Conservation (phyloP, 2,329 filamentous ascomycete genomes). For the Claviceps sp. region DNA sequence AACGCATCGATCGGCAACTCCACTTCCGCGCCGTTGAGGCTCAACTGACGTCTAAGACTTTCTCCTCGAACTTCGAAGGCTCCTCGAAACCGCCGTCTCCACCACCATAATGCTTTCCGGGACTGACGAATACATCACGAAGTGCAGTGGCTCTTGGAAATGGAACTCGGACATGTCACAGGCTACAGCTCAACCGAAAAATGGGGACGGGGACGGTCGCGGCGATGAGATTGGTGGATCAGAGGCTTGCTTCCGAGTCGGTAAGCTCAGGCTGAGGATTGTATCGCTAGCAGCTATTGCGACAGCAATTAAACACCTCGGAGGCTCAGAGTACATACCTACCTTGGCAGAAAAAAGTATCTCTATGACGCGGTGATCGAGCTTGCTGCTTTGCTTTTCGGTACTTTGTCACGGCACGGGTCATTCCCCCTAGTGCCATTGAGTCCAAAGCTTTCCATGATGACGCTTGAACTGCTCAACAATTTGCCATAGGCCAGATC, state of each 20-base stretch:
- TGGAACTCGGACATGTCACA: too few relatives aligned
- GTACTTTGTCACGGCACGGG: too few relatives aligned
- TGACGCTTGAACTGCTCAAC: not conserved
- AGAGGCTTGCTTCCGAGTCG: too few relatives aligned
- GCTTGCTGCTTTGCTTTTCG: not conserved
- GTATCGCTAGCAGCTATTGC: not conserved
- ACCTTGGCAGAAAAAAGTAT: not conserved
- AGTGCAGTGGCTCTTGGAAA: too few relatives aligned
- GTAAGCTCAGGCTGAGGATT: not conserved
- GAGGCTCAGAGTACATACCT: too few relatives aligned
- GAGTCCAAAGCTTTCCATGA: not conserved
- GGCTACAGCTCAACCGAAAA: too few relatives aligned
- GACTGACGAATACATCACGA: too few relatives aligned
- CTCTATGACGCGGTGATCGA: constrained; percentile 6
- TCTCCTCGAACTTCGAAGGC: not conserved
- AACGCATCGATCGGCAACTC: not conserved
- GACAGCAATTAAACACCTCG: not conserved
- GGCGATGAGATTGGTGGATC: too few relatives aligned
- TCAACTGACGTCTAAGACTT: constrained; percentile 4
- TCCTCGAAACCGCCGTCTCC: too few relatives aligned
- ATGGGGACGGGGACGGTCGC: too few relatives aligned
- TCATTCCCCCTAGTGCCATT: not conserved
- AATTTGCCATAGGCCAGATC: not conserved
- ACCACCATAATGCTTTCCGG: too few relatives aligned
- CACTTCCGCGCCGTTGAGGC: not conserved